A percentile compares a stretch with the other conserved stretches of the same genome.
phyloP scores from a whole-genome alignment of 2,329 filamentous ascomycete species.

The Fusarium cicatricum region DNA sequence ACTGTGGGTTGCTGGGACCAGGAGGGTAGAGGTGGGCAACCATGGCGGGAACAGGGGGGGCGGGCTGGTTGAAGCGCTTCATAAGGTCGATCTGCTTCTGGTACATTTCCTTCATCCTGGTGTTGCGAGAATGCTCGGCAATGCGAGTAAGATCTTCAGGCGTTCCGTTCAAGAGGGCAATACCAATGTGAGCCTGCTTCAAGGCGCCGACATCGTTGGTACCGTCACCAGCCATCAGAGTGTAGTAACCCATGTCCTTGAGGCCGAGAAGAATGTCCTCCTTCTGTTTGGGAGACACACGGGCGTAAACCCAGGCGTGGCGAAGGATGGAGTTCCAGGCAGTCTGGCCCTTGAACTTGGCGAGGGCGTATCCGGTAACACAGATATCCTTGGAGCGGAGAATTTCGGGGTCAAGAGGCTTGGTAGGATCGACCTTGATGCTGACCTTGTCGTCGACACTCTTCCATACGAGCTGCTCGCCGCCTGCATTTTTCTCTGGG shows the following conservation, averaged over 20 bases:
- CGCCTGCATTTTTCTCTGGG: conserved; percentile 85
- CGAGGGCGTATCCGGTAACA: conserved; percentile 91
- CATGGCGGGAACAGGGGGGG: conserved; percentile 88
- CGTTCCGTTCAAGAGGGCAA: conserved; percentile 94
- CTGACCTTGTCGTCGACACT: conserved; percentile 90
- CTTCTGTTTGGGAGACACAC: conserved; percentile 98
- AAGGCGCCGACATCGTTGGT: conserved; percentile 98
- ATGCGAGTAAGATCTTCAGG: conserved; percentile 91
- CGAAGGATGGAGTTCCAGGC: conserved; percentile 82
- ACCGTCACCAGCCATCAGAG: conserved; percentile 97
- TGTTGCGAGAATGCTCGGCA: conserved; percentile 90
- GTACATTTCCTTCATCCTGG: conserved; percentile 98
- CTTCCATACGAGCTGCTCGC: conserved; percentile 88
- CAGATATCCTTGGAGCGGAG: conserved; percentile 89
- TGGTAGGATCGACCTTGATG: conserved; percentile 84
- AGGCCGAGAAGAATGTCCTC: conserved; percentile 97
- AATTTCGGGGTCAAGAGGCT: conserved; percentile 82
- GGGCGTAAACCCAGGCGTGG: conserved; percentile 96
- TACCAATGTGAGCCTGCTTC: conserved; percentile 97
- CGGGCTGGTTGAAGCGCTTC: conserved; percentile 92
- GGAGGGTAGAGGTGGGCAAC: conserved; percentile 96
- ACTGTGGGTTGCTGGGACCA: conserved; percentile 91
- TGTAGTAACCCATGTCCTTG: conserved; percentile 97
- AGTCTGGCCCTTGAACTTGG: conserved; percentile 83
- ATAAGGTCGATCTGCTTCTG: conserved; percentile 94